Percentiles rank a stretch among this genome's conserved stretches.
Conservation (phyloP, 2,329 filamentous ascomycete species). For the Aspergillus nomiae region DNA sequence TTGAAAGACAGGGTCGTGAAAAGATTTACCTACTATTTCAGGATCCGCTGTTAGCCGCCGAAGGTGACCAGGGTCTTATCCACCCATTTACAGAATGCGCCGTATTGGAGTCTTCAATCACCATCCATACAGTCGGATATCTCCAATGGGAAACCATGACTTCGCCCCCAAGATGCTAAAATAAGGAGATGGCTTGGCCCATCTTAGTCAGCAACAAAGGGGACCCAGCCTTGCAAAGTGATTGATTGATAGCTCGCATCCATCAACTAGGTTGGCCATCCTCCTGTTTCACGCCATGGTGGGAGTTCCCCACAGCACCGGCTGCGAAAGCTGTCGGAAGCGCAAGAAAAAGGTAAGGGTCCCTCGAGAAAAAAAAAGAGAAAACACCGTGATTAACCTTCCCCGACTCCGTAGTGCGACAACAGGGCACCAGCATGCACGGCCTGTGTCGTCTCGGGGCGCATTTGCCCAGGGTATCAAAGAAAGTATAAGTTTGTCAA, state of each 20-base stretch:
- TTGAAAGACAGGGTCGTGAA: not conserved
- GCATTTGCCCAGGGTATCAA: not conserved
- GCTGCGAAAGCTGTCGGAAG: not conserved
- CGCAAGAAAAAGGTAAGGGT: not conserved
- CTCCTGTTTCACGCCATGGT: not conserved
- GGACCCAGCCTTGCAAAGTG: not conserved
- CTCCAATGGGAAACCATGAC: not conserved
- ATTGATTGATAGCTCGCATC: not conserved
- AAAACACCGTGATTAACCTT: not conserved
- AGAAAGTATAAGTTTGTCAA: not conserved
- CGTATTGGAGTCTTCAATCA: no score
- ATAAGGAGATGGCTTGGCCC: not conserved
- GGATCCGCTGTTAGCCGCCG: not conserved
- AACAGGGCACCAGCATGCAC: not conserved
- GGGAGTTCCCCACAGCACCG: not conserved
- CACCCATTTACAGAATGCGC: not conserved
- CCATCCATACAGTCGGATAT: not conserved
- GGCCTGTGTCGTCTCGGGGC: not conserved
- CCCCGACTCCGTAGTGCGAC: not conserved
- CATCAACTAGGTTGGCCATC: not conserved
- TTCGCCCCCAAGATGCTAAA: not conserved
- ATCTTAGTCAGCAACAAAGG: not conserved
- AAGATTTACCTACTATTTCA: not conserved
- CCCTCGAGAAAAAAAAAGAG: not conserved
- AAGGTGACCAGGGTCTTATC: not conserved